phyloP scores from a whole-genome alignment of 345 rosid genomes.

The Clausena lansium region DNA sequence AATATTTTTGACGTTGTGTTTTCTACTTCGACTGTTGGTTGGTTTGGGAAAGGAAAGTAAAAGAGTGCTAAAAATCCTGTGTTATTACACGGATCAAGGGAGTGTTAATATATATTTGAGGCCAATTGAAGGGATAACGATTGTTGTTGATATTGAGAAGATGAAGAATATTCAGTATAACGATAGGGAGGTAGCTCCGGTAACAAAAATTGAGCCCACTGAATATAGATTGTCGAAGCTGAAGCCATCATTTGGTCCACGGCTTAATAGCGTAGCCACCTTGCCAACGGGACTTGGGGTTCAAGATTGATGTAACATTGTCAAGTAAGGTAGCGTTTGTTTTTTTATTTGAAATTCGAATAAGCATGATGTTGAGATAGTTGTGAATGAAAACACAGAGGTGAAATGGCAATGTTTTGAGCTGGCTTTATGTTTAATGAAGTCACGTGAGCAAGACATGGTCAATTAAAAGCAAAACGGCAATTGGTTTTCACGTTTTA shows the following conservation, averaged over 20 bases:
- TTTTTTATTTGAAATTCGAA: too few relatives aligned
- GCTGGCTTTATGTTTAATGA: too few relatives aligned
- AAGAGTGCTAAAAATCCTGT: constrained; percentile 20
- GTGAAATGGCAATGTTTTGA: too few relatives aligned
- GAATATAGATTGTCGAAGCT: constrained; percentile 18
- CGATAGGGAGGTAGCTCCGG: constrained; percentile 13
- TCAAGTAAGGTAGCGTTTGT: background rate
- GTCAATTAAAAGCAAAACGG: too few relatives aligned
- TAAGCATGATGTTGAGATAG: too few relatives aligned
- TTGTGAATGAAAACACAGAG: too few relatives aligned
- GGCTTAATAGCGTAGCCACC: constrained; percentile 10
- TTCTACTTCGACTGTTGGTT: background rate
- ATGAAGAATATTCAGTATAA: constrained; percentile 18
- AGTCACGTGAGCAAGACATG: too few relatives aligned
- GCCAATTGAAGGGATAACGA: constrained; percentile 26
- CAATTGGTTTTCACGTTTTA: too few relatives aligned
- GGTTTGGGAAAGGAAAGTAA: constrained; percentile 10
- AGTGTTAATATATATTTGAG: constrained; percentile 18
- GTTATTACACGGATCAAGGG: constrained; percentile 15
- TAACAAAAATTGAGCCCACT: constrained; percentile 27
- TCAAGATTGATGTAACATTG: constrained; percentile 17
- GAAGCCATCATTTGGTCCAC: constrained; percentile 27
- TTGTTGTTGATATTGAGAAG: constrained; percentile 26
- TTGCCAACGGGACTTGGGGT: constrained; percentile 12
- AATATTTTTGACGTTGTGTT: constrained; percentile 1